Evolutionary conservation across 2,329 filamentous ascomycete species (phyloP), one percentile per base, ranked within the genome.

Genomic region (Onygena corvina): DNA sequence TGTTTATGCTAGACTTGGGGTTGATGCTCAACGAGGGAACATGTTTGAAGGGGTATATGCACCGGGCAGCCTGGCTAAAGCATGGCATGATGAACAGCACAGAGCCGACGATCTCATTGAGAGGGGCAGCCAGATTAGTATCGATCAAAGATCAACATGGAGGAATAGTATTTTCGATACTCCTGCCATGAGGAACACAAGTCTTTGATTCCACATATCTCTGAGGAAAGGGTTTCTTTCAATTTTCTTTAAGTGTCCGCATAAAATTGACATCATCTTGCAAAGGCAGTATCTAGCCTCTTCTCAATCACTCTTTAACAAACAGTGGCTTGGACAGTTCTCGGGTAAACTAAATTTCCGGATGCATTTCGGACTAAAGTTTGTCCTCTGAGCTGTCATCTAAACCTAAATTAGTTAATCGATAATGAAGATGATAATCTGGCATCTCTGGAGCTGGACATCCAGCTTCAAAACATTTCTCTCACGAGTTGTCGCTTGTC

Each of bases 1-100:
- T 62, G 58, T 93, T 1, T 83, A 92, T 55, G 74, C 81, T 1
- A 72, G 84, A 2, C 70, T 93, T 12, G 87, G 87, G 1, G 69
- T 94, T 7, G 75, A 76, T 38, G 71, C 76, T 23, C 76, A 75
- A 0, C 70, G 74, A 12, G 70, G 72, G 55, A 77, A 78, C 25
- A 73, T 90, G 0, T 96, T 96, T 71, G 80, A 80, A 57, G 86
- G 84, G 3, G 77, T 87, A 1, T 95, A 94, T 67, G 83, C 90
- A 0, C 90, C 90, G 0, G 89, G 87, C 0, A 94, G 88, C 64
- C 71, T 95, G 21, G 84, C 92, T 47, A 88, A 85, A 67, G 66
- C 94, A n/a, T 94, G 87, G 86, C 77, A 90, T 56, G 82, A 86
- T 55, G 83, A 93, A 67, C 86, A 79, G 0, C 68, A 71, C 29